These are phyloP conservation scores for Ambrosiella xylebori DNA, from an alignment of 2,329 filamentous ascomycete species.

Conservation along the genomic window DNA sequence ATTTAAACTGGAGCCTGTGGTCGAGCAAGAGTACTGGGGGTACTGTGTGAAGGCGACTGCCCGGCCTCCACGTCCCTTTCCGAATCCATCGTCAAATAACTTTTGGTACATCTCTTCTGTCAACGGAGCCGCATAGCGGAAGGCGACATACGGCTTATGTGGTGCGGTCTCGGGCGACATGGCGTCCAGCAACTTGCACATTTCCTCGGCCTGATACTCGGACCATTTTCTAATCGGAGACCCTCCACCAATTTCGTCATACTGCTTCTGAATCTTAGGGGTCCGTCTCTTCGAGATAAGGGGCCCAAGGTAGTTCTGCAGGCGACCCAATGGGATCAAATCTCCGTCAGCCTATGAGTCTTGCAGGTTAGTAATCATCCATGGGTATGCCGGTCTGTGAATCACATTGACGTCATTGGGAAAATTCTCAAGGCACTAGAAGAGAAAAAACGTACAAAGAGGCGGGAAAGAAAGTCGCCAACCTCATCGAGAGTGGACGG, in stretches of 20 bases:
- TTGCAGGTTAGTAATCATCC: neutral
- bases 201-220: conserved; percentile 79
- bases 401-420: conserved; percentile 12
- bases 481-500: conserved; percentile 81
- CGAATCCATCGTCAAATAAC: conserved; percentile 77
- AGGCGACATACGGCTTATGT: conserved; percentile 94
- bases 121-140: conserved; percentile 82
- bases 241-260: conserved; percentile 87
- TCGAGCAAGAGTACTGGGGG: conserved; percentile 95
- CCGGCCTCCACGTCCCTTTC: conserved; percentile 71
- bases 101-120: conserved; percentile 86
- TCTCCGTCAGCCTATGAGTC: conserved; percentile 62
- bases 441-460: conserved; percentile 53
- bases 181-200: conserved; percentile 92
- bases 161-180: conserved; percentile 85
- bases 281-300: conserved; percentile 74
- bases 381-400: neutral
- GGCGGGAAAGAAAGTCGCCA: conserved; percentile 67
- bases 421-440: neutral
- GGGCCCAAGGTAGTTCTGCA: conserved; percentile 81
- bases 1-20: conserved; percentile 87
- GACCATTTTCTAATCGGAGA: conserved; percentile 98
- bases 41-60: conserved; percentile 98
- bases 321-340: conserved; percentile 80
- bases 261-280: conserved; percentile 93